Evolutionary conservation across 2,329 filamentous ascomycete genomes (phyloP), one percentile per base, ranked within the genome.

Genomic region (Neonectria magnoliae): DNA sequence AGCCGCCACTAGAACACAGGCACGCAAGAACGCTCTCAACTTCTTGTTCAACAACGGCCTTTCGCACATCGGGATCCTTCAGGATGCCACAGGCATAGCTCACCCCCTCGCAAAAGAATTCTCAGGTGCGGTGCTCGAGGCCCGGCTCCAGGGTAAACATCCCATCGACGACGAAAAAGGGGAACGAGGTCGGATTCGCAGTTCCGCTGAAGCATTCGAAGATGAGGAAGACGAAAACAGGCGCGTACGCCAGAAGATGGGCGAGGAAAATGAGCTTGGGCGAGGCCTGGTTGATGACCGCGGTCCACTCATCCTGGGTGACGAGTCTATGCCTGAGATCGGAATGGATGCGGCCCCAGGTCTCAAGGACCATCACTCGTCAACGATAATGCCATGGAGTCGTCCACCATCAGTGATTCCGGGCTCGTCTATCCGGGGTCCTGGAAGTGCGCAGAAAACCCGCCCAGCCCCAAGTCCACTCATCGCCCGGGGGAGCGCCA

Each of bases 321-420:
- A 82, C 20, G 79, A 83, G 18, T 76, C 78, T 0, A 76, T 81
- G 52, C 79, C 91, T 20, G 93, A 97, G 76, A 78, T 93, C 25
- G 92, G 90, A 20, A 88, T 93, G 78, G 88, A 92, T 45, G 91
- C 87, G 1, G 86, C 83, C 1, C 84, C 87, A 1, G 86, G 87
- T 8, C 84, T 96, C 57, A 87, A 88, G 5, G 91, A 97, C 63
- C 87, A 90, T 57, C 86, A 87, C 50, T 85, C 83, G 1, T 85
- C 83, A 2, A 83, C 82, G 16, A 76, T 85, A 60, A 78, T 84
- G 73, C 85, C 85, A 5, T 87, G 86, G 86, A 86, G 84, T 65
- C 83, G 82, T 3, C 67, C 73, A 11, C 80, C 78, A 3, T 87
- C 84, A 0, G 73, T 77, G 3, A 75, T 83, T 1, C 84, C 82